Base-by-base conservation (phyloP, 2,329 filamentous ascomycete genomes). In the Sporothrix brasiliensis region DNA sequence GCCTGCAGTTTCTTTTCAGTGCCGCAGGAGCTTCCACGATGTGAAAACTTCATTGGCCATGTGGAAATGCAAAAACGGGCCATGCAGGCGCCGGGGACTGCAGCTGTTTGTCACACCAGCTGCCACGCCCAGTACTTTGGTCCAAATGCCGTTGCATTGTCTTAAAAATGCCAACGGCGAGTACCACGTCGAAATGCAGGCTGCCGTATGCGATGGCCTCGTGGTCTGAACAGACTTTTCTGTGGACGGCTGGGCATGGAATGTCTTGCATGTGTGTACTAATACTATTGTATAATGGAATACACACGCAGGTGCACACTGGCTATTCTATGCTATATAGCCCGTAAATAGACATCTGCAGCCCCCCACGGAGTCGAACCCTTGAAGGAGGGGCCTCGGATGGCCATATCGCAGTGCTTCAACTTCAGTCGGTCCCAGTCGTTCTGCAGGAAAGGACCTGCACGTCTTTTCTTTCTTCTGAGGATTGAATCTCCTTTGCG, bases 31-130 rank as follows among this genome's bases (percentile, higher is more conserved):
- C 39, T 47, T n/a, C 39, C 16, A 19, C 21, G 41, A 61, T n/a
- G 58, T 39, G 74, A 73, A 74, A 75, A 60, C 72, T 73, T 72
- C 63, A 73, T 72, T 73, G 69, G 70, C 72, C 75, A 75, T 75
- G 75, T 73, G 74, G 74, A 73, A 73, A 34, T 34, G 50, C 69
- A 68, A 47, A 68, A 54, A 65, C 14, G 21, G 39, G 53, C 52
- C 50, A 10, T 47, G 65, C 30, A 54, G 27, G 19, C n/a, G 41
- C 30, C 27, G 30, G 19, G 16, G 63, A 19, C 52, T 53, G 39
- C 41, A 41, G 61, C 13, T n/a, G 9, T 14, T 16, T 44, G 39
- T 61, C 39, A 27, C 58, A 27, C 41, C 58, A 47, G 34, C 44
- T 13, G 11, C 13, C 44, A 47, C 47, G 19, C 47, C 52, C 52